These are phyloP conservation scores for Leucoagaricus sp. DNA, from an alignment of 1,284 basidiomycete genomes.

Conservation along the genomic window DNA sequence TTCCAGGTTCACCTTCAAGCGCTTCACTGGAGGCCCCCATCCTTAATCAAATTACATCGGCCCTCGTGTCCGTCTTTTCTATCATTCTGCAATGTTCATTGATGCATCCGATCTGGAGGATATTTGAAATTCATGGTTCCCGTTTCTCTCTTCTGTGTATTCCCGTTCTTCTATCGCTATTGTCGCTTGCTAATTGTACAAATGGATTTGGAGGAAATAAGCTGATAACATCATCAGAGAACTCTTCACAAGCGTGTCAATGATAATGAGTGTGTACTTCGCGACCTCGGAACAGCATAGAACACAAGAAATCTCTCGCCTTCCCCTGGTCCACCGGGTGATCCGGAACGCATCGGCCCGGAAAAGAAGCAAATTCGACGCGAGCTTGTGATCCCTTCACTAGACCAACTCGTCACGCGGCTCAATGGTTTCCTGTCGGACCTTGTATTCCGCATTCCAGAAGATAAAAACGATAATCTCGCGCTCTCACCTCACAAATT, in stretches of 20 bases:
- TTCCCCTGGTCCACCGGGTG: background rate
- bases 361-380: background rate
- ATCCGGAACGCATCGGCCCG: slow-evolving; percentile 3
- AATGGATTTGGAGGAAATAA: slow-evolving; percentile 7
- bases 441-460: slow-evolving; percentile 6
- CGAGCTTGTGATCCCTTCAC: background rate
- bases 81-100: slow-evolving; percentile 21
- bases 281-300: too few species aligned
- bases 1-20: slow-evolving; percentile 79
- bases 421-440: background rate
- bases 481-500: background rate
- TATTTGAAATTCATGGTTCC: slow-evolving; percentile 17
- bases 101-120: background rate
- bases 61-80: too few species aligned
- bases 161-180: slow-evolving; percentile 5
- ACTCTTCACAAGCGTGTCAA: background rate
- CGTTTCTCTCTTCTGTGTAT: slow-evolving; percentile 10
- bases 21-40: slow-evolving; percentile 54
- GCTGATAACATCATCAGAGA: background rate
- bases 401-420: background rate
- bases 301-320: background rate
- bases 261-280: too few species aligned
- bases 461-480: slow-evolving; percentile 9
- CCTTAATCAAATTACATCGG: too few species aligned
- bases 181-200: slow-evolving; percentile 16